These are phyloP conservation scores for Epichloe brachyelytri DNA, from an alignment of 2,329 filamentous ascomycete genomes.

Conservation along the genomic window DNA sequence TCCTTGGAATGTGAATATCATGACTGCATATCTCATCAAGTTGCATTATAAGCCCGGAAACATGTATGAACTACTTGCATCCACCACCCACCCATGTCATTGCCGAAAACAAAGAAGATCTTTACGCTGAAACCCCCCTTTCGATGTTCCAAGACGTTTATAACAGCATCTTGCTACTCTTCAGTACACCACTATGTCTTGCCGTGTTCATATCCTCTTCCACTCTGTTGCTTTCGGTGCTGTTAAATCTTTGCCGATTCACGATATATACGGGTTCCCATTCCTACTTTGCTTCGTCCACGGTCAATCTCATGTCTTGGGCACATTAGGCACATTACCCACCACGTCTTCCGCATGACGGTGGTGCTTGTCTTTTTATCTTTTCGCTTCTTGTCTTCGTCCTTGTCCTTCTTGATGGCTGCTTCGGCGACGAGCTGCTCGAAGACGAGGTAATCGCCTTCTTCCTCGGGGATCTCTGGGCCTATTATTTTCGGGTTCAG, in stretches of 20 bases:
- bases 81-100: too few relatives aligned
- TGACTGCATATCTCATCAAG: not conserved
- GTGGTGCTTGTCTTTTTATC: conserved; percentile 33
- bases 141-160: too few relatives aligned
- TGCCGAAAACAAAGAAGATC: not conserved
- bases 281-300: not conserved
- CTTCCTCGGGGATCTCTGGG: conserved; percentile 82
- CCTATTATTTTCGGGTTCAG: conserved; percentile 34
- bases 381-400: conserved; percentile 56
- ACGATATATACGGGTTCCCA: not conserved
- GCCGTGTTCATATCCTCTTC: not conserved
- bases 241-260: not conserved
- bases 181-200: not conserved
- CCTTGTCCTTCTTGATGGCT: conserved; percentile 86
- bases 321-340: conserved; percentile 15
- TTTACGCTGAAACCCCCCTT: not conserved
- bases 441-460: conserved; percentile 97
- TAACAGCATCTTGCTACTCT: too few relatives aligned
- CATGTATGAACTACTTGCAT: too few relatives aligned
- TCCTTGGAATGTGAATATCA: too few relatives aligned
- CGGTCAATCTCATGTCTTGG: conserved; percentile 6
- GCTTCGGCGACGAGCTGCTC: conserved; percentile 96
- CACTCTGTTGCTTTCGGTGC: too few relatives aligned
- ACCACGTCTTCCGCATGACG: conserved; percentile 16
- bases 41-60: not conserved